These are phyloP conservation scores for Aspergillus flavus DNA, from an alignment of 2,329 filamentous ascomycete species.

Conservation along the genomic window DNA sequence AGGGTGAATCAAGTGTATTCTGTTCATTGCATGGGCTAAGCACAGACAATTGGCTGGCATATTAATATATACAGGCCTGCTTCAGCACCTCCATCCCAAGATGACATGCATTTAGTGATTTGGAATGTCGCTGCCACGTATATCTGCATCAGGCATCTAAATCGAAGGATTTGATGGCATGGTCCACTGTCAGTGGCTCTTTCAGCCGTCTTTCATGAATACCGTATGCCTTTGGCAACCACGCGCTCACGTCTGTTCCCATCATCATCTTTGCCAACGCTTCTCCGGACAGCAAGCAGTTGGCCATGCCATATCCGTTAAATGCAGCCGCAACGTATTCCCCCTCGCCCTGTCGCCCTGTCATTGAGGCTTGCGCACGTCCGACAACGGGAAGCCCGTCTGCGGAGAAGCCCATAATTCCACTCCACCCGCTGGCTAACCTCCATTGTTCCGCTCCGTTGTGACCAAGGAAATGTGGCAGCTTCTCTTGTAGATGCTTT, in stretches of 20 bases:
- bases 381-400: conserved; percentile 58
- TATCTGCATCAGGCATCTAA: not conserved
- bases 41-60: not conserved
- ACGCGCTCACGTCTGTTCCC: conserved; percentile 10
- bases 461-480: conserved; percentile 26
- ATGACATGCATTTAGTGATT: not conserved
- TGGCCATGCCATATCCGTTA: conserved; percentile 69
- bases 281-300: conserved; percentile 45
- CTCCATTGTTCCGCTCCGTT: conserved; percentile 15
- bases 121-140: not conserved
- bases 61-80: not conserved
- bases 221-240: conserved; percentile 8
- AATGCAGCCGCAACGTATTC: conserved; percentile 64
- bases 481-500: conserved; percentile 17
- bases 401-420: conserved; percentile 54
- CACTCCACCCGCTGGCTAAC: conserved; percentile 33
- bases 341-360: conserved; percentile 18
- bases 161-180: conserved; percentile 5
- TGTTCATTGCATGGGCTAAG: not conserved
- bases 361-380: conserved; percentile 46
- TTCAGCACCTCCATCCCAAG: not conserved
- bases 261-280: conserved; percentile 33
- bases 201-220: conserved; percentile 8
- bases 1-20: not conserved
- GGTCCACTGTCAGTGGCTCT: conserved; percentile 1